These are phyloP conservation scores for Aphanomyces astaci DNA, from an alignment of 352 stramenopile genomes.

Conservation along the genomic window DNA sequence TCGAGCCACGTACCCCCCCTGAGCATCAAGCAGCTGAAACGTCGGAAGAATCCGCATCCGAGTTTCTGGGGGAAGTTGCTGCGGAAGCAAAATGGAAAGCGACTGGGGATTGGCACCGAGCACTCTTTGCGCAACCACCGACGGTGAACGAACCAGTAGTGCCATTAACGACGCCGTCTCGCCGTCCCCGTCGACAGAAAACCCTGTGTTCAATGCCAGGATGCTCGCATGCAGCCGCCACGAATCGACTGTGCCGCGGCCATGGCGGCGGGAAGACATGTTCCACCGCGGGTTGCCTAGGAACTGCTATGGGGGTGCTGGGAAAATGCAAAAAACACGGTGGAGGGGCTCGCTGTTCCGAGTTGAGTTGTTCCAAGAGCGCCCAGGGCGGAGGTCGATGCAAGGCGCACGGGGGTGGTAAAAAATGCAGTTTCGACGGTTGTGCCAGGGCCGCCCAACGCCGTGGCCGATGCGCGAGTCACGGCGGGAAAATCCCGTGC, in stretches of 20 bases:
- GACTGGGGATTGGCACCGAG: neutral
- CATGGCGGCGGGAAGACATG: conserved; percentile 68
- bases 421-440: conserved; percentile 27
- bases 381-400: conserved; percentile 74
- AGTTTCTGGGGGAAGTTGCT: neutral
- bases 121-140: neutral
- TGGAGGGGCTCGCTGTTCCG: conserved; percentile 30
- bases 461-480: conserved; percentile 37
- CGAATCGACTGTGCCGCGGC: conserved; percentile 45
- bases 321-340: conserved; percentile 71
- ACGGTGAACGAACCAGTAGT: neutral
- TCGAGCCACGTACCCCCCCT: neutral
- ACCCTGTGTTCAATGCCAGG: neutral
- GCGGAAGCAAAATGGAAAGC: neutral
- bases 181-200: neutral
- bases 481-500: conserved; percentile 62
- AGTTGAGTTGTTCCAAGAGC: conserved; percentile 56
- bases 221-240: neutral
- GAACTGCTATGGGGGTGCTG: conserved; percentile 49
- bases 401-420: conserved; percentile 33
- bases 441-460: conserved; percentile 40
- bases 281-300: conserved; percentile 41
- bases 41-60: neutral
- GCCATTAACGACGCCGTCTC: too few species aligned
- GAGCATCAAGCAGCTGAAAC: neutral